These are phyloP conservation scores for Phytopythium sindhum DNA, from an alignment of 352 stramenopile genomes.

Conservation along the genomic window DNA sequence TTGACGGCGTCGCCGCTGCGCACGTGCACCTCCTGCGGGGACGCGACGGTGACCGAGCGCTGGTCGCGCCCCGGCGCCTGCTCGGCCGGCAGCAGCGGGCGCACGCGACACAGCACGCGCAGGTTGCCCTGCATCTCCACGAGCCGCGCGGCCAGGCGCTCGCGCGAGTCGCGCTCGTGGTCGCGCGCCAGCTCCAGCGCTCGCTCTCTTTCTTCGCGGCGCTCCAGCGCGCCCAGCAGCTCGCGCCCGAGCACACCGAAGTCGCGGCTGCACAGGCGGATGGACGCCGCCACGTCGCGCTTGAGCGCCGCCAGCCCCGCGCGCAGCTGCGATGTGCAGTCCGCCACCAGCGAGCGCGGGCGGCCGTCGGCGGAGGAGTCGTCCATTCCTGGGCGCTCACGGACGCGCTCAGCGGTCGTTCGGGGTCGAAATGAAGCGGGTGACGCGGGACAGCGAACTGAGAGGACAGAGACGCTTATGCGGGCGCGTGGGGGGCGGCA, in stretches of 20 bases:
- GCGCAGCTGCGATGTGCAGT: slow-evolving; percentile 31
- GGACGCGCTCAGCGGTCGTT: not conserved
- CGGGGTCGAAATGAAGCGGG: not conserved
- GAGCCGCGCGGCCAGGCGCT: slow-evolving; percentile 41
- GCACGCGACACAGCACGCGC: slow-evolving; percentile 80
- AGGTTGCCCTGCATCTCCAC: slow-evolving; percentile 56
- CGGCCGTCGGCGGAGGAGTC: not conserved
- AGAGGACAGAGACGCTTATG: not conserved
- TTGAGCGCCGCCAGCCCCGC: slow-evolving; percentile 42
- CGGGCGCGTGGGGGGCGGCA: not conserved
- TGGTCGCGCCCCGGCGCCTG: slow-evolving; percentile 13
- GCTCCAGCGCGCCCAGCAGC: slow-evolving; percentile 43
- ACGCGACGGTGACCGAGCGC: slow-evolving; percentile 27
- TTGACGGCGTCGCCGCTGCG: slow-evolving; percentile 48
- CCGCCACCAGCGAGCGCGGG: slow-evolving; percentile 1
- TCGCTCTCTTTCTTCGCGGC: slow-evolving; percentile 31
- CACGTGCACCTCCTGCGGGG: slow-evolving; percentile 30
- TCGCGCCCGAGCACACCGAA: slow-evolving; percentile 65
- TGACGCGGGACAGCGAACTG: not conserved
- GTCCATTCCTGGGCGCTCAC: not conserved
- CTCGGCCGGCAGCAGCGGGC: slow-evolving; percentile 31
- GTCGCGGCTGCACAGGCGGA: slow-evolving; percentile 68
- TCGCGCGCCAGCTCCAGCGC: slow-evolving; percentile 33
- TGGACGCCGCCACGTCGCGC: slow-evolving; percentile 60
- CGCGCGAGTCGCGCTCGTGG: slow-evolving; percentile 44